Base-by-base conservation (phyloP, 306 rosid genomes). In the Lupinus albus region DNA sequence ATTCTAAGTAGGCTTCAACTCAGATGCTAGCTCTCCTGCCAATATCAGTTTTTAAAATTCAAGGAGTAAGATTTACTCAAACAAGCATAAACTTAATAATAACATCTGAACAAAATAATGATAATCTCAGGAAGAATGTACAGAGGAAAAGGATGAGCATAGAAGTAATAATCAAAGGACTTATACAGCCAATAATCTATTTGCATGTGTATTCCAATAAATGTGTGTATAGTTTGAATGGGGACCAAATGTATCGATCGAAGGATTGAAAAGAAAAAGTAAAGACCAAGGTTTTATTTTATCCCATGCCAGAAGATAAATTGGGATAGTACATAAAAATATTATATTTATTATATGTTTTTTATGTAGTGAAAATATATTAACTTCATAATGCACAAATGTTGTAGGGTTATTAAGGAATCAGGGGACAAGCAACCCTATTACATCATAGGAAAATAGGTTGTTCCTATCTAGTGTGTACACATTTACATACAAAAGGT, bases 61-160 rank as follows among this genome's bases (percentile, higher is more conserved):
- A 32, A 68, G 71, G 83, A 79, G 86, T 83, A 49, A 25, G 60
- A 42, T 75, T 79, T 67, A 87, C 87, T 84, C 84, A 52, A 81
- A 77, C 81, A 67, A 51, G 10, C 67, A 45, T 60, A 38, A 65
- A 28, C 64, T 25, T 54, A 68, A 79, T 49, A 4, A 58, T 74
- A 46, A 36, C 74, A 33, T 64, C 61, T 35, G 60, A 57, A 44
- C 74, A 67, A 58, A 42, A 64, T 16, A 63, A 68, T 72, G 5
- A 30, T 68, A 48, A 10, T 55, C 48, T 61, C 46, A 10, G 14
- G 46, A 47, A 15, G 11, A 56, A 14, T 53, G 28, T 20, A 67
- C 16, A 58, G 14, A 67, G 13, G 59, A 61, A n/a, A 32, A 57
- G 61, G 73, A 20, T 39, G 35, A n/a, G 60, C 4, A 53, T 17